phyloP scores from a whole-genome alignment of 768 basidiomycete species.

The Podaxis pistillaris region DNA sequence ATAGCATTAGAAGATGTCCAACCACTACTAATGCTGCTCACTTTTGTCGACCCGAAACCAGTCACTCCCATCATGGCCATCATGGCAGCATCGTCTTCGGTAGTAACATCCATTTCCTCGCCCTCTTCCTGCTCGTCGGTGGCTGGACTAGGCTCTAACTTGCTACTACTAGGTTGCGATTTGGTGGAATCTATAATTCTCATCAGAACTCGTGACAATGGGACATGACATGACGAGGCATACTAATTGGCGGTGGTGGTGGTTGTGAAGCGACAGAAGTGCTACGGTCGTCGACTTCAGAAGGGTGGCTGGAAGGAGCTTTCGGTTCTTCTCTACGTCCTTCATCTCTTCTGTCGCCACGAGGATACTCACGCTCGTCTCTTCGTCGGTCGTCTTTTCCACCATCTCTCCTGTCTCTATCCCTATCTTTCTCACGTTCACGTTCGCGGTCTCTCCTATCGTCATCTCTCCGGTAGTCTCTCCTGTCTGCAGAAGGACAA shows the following conservation, averaged over 20 bases:
- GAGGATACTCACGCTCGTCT: slow-evolving; percentile 22
- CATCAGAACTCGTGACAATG: too few species aligned
- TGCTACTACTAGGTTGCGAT: slow-evolving; percentile 17
- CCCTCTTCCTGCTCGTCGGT: slow-evolving; percentile 39
- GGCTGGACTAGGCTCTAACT: slow-evolving; percentile 41
- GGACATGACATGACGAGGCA: neutral
- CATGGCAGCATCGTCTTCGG: slow-evolving; percentile 77
- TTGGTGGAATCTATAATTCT: neutral
- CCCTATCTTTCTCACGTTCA: slow-evolving; percentile 36
- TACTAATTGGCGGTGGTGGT: neutral
- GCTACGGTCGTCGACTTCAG: slow-evolving; percentile 32
- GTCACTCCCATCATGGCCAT: slow-evolving; percentile 87
- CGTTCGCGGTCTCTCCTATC: slow-evolving; percentile 22
- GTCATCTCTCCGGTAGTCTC: slow-evolving; percentile 11
- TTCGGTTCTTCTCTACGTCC: slow-evolving; percentile 30
- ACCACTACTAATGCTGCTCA: slow-evolving; percentile 26
- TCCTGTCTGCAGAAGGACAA: slow-evolving; percentile 2
- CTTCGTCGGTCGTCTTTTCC: slow-evolving; percentile 40
- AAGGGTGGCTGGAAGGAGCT: slow-evolving; percentile 35
- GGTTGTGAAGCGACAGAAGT: slow-evolving; percentile 19
- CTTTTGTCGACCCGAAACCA: slow-evolving; percentile 91
- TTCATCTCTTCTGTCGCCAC: slow-evolving; percentile 32
- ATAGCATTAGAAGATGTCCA: neutral
- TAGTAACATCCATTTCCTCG: slow-evolving; percentile 52
- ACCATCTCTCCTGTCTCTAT: slow-evolving; percentile 33